Percentiles rank a stretch among this genome's conserved stretches.
These are phyloP conservation scores for Verticillium klebahnii DNA, from an alignment of 2,329 filamentous ascomycete genomes.

Conservation along the genomic window DNA sequence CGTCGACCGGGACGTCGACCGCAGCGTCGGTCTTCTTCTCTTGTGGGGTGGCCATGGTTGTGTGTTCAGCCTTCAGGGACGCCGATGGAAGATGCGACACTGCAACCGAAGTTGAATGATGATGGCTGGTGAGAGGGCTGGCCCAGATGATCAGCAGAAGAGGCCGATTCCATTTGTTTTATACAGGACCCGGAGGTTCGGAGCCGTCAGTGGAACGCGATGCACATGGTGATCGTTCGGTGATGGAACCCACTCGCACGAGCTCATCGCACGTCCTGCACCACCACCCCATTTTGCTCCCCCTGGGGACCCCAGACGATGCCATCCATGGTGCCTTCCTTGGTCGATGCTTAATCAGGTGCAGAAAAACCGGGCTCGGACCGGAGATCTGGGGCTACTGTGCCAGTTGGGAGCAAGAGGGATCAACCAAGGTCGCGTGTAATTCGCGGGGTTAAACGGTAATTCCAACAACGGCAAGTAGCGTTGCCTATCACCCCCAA, in stretches of 20 bases:
- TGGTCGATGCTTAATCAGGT: not conserved
- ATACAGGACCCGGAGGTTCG: not conserved
- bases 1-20: not conserved
- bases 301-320: not conserved
- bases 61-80: not conserved
- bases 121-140: not conserved
- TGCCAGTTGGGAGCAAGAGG: not conserved
- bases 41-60: not conserved
- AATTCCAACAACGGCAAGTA: not conserved
- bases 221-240: not conserved
- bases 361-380: not conserved
- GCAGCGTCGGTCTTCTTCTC: not conserved
- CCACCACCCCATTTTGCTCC: not conserved
- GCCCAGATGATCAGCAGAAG: not conserved
- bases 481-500: not conserved
- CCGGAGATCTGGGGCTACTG: not conserved
- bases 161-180: not conserved
- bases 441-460: not conserved
- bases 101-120: not conserved
- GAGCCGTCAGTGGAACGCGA: not conserved
- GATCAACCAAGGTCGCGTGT: not conserved
- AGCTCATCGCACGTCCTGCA: not conserved
- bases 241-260: not conserved
- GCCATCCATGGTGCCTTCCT: not conserved
- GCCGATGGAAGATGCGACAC: not conserved